Evolutionary conservation across 225 moss, liverwort and hornwort species (phyloP).

Genomic region (Neckera pumila): DNA sequence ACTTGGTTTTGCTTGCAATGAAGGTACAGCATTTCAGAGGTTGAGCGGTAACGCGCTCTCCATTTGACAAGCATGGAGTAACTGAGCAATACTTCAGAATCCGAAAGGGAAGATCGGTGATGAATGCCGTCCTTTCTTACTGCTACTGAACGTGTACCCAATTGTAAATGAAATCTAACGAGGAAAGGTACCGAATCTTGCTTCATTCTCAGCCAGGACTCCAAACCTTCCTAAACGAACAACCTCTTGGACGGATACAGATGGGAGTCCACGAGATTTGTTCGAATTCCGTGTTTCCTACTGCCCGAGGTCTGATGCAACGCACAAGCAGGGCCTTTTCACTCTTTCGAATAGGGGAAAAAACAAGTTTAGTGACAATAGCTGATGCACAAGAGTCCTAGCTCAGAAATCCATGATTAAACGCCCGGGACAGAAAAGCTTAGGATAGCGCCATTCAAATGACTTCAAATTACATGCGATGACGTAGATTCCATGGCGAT

Average conservation of each 20-base stretch:
- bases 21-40: slow-evolving; percentile 51
- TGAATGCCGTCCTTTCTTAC: background rate
- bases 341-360: slow-evolving; percentile 48
- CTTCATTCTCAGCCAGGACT: slow-evolving; percentile 55
- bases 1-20: slow-evolving; percentile 49
- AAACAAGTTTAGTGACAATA: background rate
- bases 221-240: slow-evolving; percentile 47
- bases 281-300: slow-evolving; percentile 60
- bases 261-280: slow-evolving; percentile 65
- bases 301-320: slow-evolving; percentile 36
- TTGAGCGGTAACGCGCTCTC: background rate
- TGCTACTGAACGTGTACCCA: slow-evolving; percentile 15
- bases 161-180: slow-evolving; percentile 44
- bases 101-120: background rate
- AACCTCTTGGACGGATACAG: slow-evolving; percentile 58
- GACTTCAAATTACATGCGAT: background rate
- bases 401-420: background rate
- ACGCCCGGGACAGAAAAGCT: background rate
- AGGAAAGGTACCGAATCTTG: slow-evolving; percentile 63
- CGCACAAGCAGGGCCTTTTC: slow-evolving; percentile 52
- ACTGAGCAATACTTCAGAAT: background rate
- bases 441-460: background rate
- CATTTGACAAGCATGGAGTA: background rate
- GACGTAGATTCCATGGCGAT: background rate
- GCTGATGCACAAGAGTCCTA: background rate